Evolutionary conservation across 2,329 filamentous ascomycete genomes (phyloP).

Genomic region (Fusarium sp.): DNA sequence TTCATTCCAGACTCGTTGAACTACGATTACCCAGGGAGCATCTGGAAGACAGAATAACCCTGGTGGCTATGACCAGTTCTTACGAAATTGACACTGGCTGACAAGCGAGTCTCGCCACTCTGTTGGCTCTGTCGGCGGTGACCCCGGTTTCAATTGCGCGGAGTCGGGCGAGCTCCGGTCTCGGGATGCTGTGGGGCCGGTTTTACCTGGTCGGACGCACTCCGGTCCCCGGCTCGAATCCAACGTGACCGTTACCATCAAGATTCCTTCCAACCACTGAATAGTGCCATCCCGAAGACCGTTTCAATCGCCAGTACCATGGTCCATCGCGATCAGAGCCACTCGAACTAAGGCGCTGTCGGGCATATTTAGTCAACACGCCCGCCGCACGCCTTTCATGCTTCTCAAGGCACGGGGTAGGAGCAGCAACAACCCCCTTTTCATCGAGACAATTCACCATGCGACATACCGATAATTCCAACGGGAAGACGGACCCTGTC

Average conservation of each 20-base stretch:
- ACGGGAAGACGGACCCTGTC: slow-evolving; percentile 53
- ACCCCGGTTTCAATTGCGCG: not conserved
- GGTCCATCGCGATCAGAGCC: not conserved
- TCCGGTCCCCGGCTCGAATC: not conserved
- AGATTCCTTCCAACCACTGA: not conserved
- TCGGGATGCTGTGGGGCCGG: not conserved
- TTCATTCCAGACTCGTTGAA: too few relatives aligned
- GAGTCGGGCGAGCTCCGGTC: not conserved
- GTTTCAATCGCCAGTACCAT: not conserved
- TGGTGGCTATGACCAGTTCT: too few relatives aligned
- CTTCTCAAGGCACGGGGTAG: not conserved
- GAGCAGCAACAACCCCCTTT: not conserved
- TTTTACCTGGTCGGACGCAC: not conserved
- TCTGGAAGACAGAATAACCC: too few relatives aligned
- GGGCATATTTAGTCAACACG: not conserved
- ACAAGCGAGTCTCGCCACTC: too few relatives aligned
- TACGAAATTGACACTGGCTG: too few relatives aligned
- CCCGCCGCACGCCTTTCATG: not conserved
- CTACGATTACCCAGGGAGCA: too few relatives aligned
- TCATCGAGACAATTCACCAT: not conserved
- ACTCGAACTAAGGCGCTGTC: not conserved
- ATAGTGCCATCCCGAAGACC: not conserved
- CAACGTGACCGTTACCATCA: not conserved
- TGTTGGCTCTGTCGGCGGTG: not conserved
- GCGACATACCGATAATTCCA: not conserved